Evolutionary conservation across 441 rosid genomes (phyloP).

Genomic region (Sinapis alba): DNA sequence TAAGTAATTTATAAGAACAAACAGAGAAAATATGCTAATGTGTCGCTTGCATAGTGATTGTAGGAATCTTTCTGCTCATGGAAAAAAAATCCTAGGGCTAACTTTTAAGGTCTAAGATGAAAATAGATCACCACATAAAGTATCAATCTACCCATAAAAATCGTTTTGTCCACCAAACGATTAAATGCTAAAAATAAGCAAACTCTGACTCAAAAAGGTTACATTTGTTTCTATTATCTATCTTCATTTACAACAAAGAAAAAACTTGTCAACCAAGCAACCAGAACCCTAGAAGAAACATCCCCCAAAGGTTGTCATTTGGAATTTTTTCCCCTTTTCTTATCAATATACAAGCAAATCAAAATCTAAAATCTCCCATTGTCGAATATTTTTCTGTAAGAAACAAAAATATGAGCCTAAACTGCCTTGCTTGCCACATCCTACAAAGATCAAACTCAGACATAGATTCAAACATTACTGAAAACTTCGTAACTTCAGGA

Average conservation of each 20-base stretch:
- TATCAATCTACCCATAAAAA: not conserved
- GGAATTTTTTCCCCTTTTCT: not conserved
- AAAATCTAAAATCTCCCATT: not conserved
- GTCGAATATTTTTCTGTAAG: not conserved
- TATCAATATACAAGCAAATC: not conserved
- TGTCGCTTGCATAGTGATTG: not conserved
- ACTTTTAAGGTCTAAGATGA: not conserved
- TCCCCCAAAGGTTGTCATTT: conserved; percentile 15
- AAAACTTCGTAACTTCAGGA: conserved; percentile 34
- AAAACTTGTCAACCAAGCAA: conserved; percentile 26
- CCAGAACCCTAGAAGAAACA: conserved; percentile 16
- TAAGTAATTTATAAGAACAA: not conserved
- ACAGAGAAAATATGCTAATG: not conserved
- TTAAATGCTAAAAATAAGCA: conserved; percentile 5
- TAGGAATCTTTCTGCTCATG: not conserved
- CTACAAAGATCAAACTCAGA: conserved; percentile 51
- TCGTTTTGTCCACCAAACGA: not conserved
- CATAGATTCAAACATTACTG: conserved; percentile 49
- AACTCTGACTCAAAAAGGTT: not conserved
- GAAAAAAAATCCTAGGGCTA: not conserved
- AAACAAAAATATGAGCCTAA: conserved; percentile 52
- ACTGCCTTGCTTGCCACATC: conserved; percentile 61
- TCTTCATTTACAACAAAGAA: conserved; percentile 2
- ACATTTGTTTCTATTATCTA: not conserved
- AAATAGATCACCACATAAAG: not conserved